Evolutionary conservation across 768 basidiomycete species (phyloP).

Genomic region (Calocybe gangraenosa): DNA sequence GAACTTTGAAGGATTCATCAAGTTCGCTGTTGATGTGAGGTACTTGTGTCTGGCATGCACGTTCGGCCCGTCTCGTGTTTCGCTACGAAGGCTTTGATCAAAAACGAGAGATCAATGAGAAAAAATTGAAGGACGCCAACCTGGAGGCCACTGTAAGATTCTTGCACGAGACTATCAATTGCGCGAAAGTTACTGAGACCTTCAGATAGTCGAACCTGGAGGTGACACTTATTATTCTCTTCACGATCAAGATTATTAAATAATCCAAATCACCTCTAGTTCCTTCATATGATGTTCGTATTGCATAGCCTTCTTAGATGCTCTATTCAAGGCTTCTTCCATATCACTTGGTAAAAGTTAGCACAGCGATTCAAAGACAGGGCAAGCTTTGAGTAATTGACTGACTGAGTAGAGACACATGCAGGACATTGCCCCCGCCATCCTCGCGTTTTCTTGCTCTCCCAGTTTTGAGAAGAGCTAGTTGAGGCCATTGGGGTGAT

Average conservation of each 20-base stretch:
- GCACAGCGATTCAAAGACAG: slow-evolving; percentile 2
- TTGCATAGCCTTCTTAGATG: slow-evolving; percentile 41
- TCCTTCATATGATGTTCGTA: slow-evolving; percentile 59
- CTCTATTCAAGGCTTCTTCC: slow-evolving; percentile 41
- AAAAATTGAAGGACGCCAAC: slow-evolving; percentile 29
- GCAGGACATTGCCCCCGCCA: slow-evolving; percentile 14
- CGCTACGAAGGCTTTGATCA: slow-evolving; percentile 32
- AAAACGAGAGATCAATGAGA: slow-evolving; percentile 3
- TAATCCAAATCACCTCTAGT: slow-evolving; percentile 41
- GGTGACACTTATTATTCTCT: slow-evolving; percentile 3
- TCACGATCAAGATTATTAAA: not conserved
- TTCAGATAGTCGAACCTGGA: slow-evolving; percentile 61
- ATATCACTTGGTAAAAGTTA: slow-evolving; percentile 32
- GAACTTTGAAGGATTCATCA: slow-evolving; percentile 52
- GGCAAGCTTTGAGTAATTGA: slow-evolving; percentile 8
- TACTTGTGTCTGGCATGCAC: slow-evolving; percentile 53
- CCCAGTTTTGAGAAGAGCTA: slow-evolving; percentile 12
- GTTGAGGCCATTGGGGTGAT: slow-evolving; percentile 16
- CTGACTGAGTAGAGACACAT: slow-evolving; percentile 19
- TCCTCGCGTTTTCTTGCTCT: slow-evolving; percentile 5
- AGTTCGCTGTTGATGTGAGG: slow-evolving; percentile 60
- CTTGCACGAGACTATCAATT: slow-evolving; percentile 65
- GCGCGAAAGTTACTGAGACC: slow-evolving; percentile 72
- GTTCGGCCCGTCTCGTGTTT: slow-evolving; percentile 54
- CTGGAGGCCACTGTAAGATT: slow-evolving; percentile 56